These are phyloP conservation scores for Pseudofabraea citricarpa DNA, from an alignment of 2,329 filamentous ascomycete species.

Conservation along the genomic window DNA sequence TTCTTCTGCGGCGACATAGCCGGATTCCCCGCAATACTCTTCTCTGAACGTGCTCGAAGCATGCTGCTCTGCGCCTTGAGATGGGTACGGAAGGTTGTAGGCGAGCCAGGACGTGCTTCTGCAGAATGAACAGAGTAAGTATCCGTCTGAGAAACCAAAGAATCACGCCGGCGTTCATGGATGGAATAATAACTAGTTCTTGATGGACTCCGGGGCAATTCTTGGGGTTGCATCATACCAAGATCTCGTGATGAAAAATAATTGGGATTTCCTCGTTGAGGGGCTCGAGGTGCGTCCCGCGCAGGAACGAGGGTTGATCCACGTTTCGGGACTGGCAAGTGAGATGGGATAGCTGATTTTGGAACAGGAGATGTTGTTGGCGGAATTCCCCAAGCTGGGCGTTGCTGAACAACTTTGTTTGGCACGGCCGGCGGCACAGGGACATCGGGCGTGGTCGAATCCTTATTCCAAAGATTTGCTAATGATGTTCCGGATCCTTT, in stretches of 20 bases:
- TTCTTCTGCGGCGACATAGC: conserved; percentile 18
- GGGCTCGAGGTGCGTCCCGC: conserved; percentile 30
- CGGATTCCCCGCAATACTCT: conserved; percentile 22
- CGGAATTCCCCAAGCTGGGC: conserved; percentile 20
- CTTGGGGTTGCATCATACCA: conserved; percentile 16
- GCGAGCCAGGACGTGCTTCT: conserved; percentile 41
- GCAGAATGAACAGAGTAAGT: conserved; percentile 46
- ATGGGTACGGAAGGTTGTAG: conserved; percentile 29
- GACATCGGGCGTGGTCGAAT: conserved; percentile 21
- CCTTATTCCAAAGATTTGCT: conserved; percentile 45
- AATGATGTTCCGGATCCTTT: conserved; percentile 43
- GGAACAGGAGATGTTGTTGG: conserved; percentile 15
- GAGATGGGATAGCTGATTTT: conserved; percentile 18
- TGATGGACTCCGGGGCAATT: conserved; percentile 35
- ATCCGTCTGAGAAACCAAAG: conserved; percentile 51
- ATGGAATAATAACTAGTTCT: conserved; percentile 45
- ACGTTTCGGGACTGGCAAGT: conserved; percentile 27
- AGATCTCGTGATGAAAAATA: conserved; percentile 36
- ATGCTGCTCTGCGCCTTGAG: conserved; percentile 25
- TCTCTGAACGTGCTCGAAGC: conserved; percentile 30
- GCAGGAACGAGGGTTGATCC: conserved; percentile 27
- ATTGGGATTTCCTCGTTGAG: conserved; percentile 33
- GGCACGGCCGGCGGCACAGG: no score
- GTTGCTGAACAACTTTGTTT: conserved; percentile 21
- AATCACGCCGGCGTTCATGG: conserved; percentile 46